Conservation (phyloP, 2,329 filamentous ascomycete genomes). For the Penicillium crustosum region DNA sequence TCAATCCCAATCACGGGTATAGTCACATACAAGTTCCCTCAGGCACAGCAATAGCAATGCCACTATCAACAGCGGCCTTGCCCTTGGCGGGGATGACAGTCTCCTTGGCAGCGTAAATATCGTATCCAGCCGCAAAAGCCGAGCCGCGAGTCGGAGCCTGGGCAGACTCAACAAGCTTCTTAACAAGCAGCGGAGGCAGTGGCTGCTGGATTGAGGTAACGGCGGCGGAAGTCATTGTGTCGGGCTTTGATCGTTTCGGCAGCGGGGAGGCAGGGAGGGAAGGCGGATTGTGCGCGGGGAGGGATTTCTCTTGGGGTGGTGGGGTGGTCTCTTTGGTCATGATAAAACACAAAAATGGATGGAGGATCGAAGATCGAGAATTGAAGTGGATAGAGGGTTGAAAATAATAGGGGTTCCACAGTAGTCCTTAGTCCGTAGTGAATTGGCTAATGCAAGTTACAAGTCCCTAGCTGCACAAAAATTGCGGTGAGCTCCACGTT, state of each 20-base stretch:
- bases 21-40: slow-evolving; percentile 74
- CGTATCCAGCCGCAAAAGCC: slow-evolving; percentile 88
- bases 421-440: neutral
- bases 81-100: slow-evolving; percentile 76
- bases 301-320: slow-evolving; percentile 27
- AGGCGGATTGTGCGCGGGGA: slow-evolving; percentile 48
- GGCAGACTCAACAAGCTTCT: slow-evolving; percentile 81
- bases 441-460: slow-evolving; percentile 1
- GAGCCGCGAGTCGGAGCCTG: slow-evolving; percentile 83
- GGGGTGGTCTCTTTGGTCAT: slow-evolving; percentile 48
- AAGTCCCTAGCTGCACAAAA: slow-evolving; percentile 12
- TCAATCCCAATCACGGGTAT: neutral
- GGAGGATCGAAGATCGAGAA: neutral
- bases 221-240: slow-evolving; percentile 34
- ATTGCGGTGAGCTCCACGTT: slow-evolving; percentile 27
- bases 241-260: slow-evolving; percentile 74
- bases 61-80: slow-evolving; percentile 84
- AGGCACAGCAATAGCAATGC: slow-evolving; percentile 86
- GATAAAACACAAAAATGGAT: slow-evolving; percentile 19
- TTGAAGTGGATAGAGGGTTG: neutral
- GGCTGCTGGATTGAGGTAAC: slow-evolving; percentile 43
- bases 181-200: slow-evolving; percentile 71
- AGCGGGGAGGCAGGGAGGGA: slow-evolving; percentile 71
- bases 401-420: neutral
- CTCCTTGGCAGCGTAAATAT: slow-evolving; percentile 76